Evolutionary conservation across 1,284 basidiomycete species (phyloP).

Genomic region (Pseudozyma hubeiensis): DNA sequence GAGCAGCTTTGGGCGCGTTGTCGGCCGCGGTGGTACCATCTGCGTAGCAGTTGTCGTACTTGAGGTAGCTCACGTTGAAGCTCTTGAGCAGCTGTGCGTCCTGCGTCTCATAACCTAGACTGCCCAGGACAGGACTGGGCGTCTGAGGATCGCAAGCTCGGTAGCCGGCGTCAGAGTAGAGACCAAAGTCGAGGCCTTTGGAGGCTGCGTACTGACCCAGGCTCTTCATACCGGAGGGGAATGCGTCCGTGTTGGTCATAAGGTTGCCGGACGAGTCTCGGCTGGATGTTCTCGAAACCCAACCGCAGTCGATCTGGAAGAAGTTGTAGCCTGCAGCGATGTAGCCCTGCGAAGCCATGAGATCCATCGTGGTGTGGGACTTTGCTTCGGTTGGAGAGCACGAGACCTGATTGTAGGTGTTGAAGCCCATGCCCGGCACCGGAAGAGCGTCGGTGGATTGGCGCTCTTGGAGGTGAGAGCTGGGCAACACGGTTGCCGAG

Average conservation of each 20-base stretch:
- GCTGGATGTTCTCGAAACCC: constrained; percentile 67
- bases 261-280: constrained; percentile 71
- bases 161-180: constrained; percentile 73
- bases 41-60: constrained; percentile 71
- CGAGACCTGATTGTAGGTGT: constrained; percentile 65
- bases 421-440: constrained; percentile 59
- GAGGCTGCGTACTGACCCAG: constrained; percentile 70
- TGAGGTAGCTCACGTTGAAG: constrained; percentile 72
- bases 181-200: constrained; percentile 72
- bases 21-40: constrained; percentile 17
- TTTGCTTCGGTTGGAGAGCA: constrained; percentile 62
- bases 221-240: constrained; percentile 72
- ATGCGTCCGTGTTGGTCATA: constrained; percentile 69
- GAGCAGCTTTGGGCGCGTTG: constrained; percentile 39
- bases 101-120: constrained; percentile 72
- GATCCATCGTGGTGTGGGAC: constrained; percentile 63
- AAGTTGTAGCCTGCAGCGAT: constrained; percentile 46
- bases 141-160: constrained; percentile 56
- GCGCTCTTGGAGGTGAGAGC: constrained; percentile 1
- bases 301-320: constrained; percentile 66
- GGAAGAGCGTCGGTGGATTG: constrained; percentile 15
- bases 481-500: constrained; percentile 6
- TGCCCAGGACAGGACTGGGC: constrained; percentile 69
- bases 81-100: constrained; percentile 72
- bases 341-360: constrained; percentile 66